Percentiles rank a stretch among this genome's conserved stretches.
Conservation (phyloP, 345 rosid genomes). For the sweet orange (Citrus sinensis) region DVS_A1.0 CM039167.1:1642001-1642500, state of each 20-base stretch:
- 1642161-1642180: neutral
- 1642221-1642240: slow-evolving; percentile 24
- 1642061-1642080: slow-evolving; percentile 2
- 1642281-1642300: slow-evolving; percentile 20
- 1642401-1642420: slow-evolving; percentile 25
- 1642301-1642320: slow-evolving; percentile 31
- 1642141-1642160: slow-evolving; percentile 1
- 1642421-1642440: slow-evolving; percentile 16
- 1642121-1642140: neutral
- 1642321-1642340: slow-evolving; percentile 11
- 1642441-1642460: slow-evolving; percentile 35
- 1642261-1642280: slow-evolving; percentile 12
- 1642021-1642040: neutral
- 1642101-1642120: slow-evolving; percentile 17
- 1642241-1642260: slow-evolving; percentile 12
- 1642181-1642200: neutral
- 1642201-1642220: slow-evolving; percentile 24
- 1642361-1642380: slow-evolving; percentile 25
- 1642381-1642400: slow-evolving; percentile 31
- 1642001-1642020: neutral
- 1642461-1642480: slow-evolving; percentile 34
- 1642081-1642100: slow-evolving; percentile 9
- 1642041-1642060: slow-evolving; percentile 14
- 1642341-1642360: slow-evolving; percentile 20
- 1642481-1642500: slow-evolving; percentile 30